These are phyloP conservation scores for Pseudoneurospora amorphoporcata DNA, from an alignment of 495 filamentous ascomycete genomes.

Conservation along the genomic window DNA sequence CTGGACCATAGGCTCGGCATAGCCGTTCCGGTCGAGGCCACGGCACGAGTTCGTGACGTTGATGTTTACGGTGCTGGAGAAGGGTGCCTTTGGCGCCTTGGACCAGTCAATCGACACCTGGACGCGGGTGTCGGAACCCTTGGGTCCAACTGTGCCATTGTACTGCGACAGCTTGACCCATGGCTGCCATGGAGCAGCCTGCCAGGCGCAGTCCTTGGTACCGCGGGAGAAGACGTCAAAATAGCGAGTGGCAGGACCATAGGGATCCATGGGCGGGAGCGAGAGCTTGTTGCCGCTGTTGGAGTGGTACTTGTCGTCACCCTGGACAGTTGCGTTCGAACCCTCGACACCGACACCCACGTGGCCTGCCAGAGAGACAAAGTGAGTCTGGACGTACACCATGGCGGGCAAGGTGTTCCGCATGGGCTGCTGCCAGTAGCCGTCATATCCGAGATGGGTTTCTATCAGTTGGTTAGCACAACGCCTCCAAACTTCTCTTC, in stretches of 20 bases:
- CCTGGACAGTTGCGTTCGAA: constrained; percentile 52
- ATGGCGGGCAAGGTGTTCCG: constrained; percentile 54
- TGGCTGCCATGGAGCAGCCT: constrained; percentile 34
- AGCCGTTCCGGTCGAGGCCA: constrained; percentile 43
- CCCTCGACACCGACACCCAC: constrained; percentile 58
- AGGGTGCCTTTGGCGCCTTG: constrained; percentile 5
- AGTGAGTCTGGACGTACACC: constrained; percentile 44
- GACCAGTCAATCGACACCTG: constrained; percentile 54
- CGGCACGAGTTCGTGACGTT: constrained; percentile 43
- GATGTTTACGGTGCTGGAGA: constrained; percentile 38
- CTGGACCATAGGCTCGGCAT: constrained; percentile 39
- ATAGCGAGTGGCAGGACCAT: constrained; percentile 48
- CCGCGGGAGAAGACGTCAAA: constrained; percentile 61
- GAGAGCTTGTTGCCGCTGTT: constrained; percentile 46
- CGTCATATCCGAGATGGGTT: constrained; percentile 43
- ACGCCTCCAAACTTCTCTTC: neutral
- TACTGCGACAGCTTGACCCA: constrained; percentile 50
- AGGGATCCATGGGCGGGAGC: constrained; percentile 51
- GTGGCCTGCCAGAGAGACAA: constrained; percentile 48
- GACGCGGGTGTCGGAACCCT: constrained; percentile 45
- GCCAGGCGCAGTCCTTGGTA: constrained; percentile 47
- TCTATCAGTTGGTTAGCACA: constrained; percentile 21
- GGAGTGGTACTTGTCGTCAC: constrained; percentile 54
- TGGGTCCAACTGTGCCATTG: constrained; percentile 42
- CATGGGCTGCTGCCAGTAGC: constrained; percentile 63